A percentile compares a stretch with the other conserved stretches of the same genome.
phyloP scores from a whole-genome alignment of 768 basidiomycete genomes.

The Gelatoporia subvermispora region DNA sequence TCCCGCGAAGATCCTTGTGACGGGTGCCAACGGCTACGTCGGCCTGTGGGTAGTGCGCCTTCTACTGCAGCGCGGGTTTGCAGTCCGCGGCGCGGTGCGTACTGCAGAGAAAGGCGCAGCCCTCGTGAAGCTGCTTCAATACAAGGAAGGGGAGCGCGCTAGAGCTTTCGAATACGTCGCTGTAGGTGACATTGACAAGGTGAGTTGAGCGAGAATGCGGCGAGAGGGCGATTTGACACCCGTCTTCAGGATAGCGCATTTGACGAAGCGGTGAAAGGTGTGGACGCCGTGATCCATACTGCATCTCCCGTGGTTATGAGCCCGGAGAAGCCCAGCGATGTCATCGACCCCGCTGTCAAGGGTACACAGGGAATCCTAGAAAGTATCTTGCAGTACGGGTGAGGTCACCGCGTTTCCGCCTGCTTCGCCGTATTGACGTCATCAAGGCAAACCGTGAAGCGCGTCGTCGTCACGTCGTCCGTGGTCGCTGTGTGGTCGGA shows the following conservation, averaged over 20 bases:
- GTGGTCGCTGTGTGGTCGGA: constrained; percentile 39
- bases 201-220: too few relatives aligned
- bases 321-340: constrained; percentile 14
- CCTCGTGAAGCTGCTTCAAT: constrained; percentile 41
- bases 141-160: background rate
- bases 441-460: constrained; percentile 54
- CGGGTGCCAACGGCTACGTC: constrained; percentile 54
- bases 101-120: constrained; percentile 50
- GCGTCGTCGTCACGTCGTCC: constrained; percentile 69
- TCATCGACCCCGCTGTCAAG: constrained; percentile 40
- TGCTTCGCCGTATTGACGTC: too few relatives aligned
- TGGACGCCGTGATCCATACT: constrained; percentile 19
- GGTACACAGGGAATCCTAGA: constrained; percentile 37
- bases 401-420: too few relatives aligned
- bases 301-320: constrained; percentile 14
- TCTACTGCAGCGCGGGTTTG: constrained; percentile 55
- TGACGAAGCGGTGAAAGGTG: constrained; percentile 18
- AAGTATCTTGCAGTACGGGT: constrained; percentile 25
- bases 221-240: too few relatives aligned
- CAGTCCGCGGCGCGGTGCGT: constrained; percentile 59
- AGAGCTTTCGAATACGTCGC: background rate
- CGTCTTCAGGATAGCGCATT: constrained; percentile 14
- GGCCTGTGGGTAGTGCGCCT: constrained; percentile 49
- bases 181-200: constrained; percentile 1
- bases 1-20: constrained; percentile 38